These are phyloP conservation scores for Calycina marina DNA, from an alignment of 2,329 filamentous ascomycete genomes.

Conservation along the genomic window DNA sequence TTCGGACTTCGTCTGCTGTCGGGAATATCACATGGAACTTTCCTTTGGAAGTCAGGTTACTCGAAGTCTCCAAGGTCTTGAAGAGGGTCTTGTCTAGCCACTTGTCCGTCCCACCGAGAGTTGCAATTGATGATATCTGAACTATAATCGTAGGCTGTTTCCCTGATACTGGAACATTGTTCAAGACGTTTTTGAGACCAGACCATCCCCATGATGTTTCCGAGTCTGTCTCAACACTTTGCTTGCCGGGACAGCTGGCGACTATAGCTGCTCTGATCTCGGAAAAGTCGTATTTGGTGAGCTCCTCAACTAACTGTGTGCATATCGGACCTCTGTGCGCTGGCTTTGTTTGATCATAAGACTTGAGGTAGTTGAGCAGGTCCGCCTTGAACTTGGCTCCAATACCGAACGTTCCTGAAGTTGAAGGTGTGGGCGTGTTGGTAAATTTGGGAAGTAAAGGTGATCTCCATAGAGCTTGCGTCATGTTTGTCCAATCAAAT, in stretches of 20 bases:
- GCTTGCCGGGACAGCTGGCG: conserved; percentile 62
- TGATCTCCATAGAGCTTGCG: conserved; percentile 68
- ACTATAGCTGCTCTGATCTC: conserved; percentile 54
- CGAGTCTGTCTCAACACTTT: conserved; percentile 31
- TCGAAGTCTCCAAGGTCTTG: conserved; percentile 27
- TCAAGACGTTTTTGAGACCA: conserved; percentile 45
- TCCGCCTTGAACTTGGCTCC: conserved; percentile 64
- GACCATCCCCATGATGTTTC: conserved; percentile 66
- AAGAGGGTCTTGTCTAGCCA: conserved; percentile 60
- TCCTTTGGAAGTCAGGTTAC: conserved; percentile 23
- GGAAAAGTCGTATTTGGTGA: conserved; percentile 55
- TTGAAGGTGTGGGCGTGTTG: neutral
- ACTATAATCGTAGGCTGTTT: conserved; percentile 34
- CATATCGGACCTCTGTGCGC: conserved; percentile 27
- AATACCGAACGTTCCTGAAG: conserved; percentile 30
- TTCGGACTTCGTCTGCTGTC: conserved; percentile 62
- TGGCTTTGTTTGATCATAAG: conserved; percentile 46
- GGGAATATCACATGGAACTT: conserved; percentile 66
- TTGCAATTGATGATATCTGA: conserved; percentile 72
- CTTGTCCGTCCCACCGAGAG: conserved; percentile 51
- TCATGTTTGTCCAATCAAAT: conserved; percentile 79
- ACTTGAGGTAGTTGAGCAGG: conserved; percentile 54
- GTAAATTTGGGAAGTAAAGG: conserved; percentile 43
- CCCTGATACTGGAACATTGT: conserved; percentile 32
- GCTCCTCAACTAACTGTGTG: conserved; percentile 36